Evolutionary conservation across 306 rosid genomes (phyloP).

Genomic region (Sindora glabra): DNA sequence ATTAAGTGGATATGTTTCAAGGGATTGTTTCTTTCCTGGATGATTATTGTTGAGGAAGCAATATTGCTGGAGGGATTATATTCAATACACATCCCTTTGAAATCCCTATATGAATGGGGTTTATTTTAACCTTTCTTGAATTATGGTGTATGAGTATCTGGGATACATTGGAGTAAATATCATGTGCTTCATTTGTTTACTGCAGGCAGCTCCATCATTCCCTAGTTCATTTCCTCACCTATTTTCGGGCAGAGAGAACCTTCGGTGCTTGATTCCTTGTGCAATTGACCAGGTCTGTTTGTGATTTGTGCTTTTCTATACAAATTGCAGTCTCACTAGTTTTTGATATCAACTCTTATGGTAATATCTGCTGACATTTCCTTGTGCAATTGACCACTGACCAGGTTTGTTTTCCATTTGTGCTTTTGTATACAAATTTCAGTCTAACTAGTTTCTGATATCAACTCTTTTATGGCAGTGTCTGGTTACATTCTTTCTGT

Average conservation of each 20-base stretch:
- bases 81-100: no score
- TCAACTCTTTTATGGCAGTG: no score
- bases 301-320: not conserved
- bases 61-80: no score
- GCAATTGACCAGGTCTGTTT: conserved; percentile 83
- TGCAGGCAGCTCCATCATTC: conserved; percentile 96
- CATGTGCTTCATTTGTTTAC: conserved; percentile 11
- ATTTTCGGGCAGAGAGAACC: conserved; percentile 65
- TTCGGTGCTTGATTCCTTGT: conserved; percentile 91
- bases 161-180: conserved; percentile 16
- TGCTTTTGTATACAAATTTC: no score
- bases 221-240: conserved; percentile 97
- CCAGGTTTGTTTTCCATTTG: no score
- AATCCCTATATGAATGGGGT: not conserved
- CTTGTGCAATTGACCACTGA: no score
- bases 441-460: no score
- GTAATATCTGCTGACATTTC: no score
- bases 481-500: conserved; percentile 6
- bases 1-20: no score
- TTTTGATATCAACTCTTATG: no score
- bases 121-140: conserved; percentile 6
- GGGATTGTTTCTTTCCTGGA: no score
- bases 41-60: not conserved
- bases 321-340: not conserved
- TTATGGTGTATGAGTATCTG: not conserved